These are phyloP conservation scores for Apiospora malaysiana DNA, from an alignment of 2,329 filamentous ascomycete species.

Conservation along the genomic window DNA sequence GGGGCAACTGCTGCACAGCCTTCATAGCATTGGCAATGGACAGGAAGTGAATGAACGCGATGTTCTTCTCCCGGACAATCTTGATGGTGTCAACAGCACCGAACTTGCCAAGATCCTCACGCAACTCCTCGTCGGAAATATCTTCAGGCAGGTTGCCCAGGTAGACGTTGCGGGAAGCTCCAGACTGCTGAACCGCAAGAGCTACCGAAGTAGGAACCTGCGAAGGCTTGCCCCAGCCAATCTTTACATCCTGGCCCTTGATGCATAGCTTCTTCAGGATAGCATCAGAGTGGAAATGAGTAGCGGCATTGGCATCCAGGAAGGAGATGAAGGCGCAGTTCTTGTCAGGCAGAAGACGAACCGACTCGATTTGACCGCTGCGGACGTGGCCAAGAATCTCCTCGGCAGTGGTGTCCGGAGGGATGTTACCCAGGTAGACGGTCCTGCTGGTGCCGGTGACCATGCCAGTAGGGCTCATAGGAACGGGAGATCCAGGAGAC, in stretches of 20 bases:
- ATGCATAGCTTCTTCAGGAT: constrained; percentile 99
- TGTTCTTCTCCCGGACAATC: constrained; percentile 96
- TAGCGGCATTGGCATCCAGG: constrained; percentile 94
- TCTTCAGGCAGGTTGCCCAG: constrained; percentile 93
- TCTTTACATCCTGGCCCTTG: constrained; percentile 98
- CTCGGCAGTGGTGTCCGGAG: constrained; percentile 95
- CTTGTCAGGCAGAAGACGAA: constrained; percentile 95
- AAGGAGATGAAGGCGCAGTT: constrained; percentile 99
- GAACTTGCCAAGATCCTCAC: constrained; percentile 95
- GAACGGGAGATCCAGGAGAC: constrained; percentile 75
- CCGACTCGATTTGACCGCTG: constrained; percentile 98
- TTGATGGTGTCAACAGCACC: constrained; percentile 97
- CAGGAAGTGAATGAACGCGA: constrained; percentile 96
- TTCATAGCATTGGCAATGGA: constrained; percentile 98
- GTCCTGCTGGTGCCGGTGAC: constrained; percentile 93
- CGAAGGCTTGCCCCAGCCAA: constrained; percentile 98
- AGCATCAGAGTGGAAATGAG: constrained; percentile 98
- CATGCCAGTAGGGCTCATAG: constrained; percentile 73
- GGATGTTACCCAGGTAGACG: constrained; percentile 97
- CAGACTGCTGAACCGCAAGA: constrained; percentile 96
- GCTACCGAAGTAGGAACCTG: constrained; percentile 97
- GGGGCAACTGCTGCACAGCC: constrained; percentile 92
- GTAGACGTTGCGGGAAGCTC: constrained; percentile 96
- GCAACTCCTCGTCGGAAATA: constrained; percentile 86
- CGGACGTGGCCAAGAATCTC: constrained; percentile 96